Percentiles rank a stretch among this genome's conserved stretches.
Conservation (phyloP, 108 stramenopile species). For the Pseudonitzschia delicatissima region DNA sequence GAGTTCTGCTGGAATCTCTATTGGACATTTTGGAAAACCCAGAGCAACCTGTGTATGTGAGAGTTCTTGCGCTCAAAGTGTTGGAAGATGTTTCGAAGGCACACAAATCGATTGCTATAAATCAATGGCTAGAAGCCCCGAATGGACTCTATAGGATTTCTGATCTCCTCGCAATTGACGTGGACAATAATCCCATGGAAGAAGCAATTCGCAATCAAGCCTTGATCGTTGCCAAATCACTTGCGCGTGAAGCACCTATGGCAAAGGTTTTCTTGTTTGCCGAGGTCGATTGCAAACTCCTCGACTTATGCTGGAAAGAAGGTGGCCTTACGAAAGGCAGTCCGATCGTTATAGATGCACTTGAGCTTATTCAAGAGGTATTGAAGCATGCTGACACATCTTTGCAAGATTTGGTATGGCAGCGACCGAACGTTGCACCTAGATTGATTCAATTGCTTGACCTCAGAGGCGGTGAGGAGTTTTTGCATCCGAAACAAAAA, state of each 20-base stretch:
- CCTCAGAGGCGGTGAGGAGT: slow-evolving; percentile 57
- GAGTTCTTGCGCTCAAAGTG: slow-evolving; percentile 61
- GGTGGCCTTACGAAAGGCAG: slow-evolving; percentile 46
- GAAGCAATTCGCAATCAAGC: slow-evolving; percentile 65
- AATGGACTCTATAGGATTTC: slow-evolving; percentile 75
- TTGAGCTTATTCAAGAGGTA: slow-evolving; percentile 48
- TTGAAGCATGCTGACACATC: slow-evolving; percentile 33
- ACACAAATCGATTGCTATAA: slow-evolving; percentile 37
- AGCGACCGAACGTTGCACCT: slow-evolving; percentile 46
- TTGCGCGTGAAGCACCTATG: slow-evolving; percentile 48
- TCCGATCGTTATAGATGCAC: slow-evolving; percentile 50
- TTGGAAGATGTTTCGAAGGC: slow-evolving; percentile 35
- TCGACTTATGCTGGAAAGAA: slow-evolving; percentile 47
- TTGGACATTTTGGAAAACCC: slow-evolving; percentile 40
- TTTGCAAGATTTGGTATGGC: slow-evolving; percentile 44
- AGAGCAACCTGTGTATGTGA: slow-evolving; percentile 41
- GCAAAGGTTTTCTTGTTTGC: slow-evolving; percentile 72
- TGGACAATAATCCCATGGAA: slow-evolving; percentile 28
- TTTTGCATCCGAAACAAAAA: slow-evolving; percentile 21
- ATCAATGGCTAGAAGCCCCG: slow-evolving; percentile 70
- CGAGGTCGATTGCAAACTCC: slow-evolving; percentile 52
- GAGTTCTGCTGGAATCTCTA: slow-evolving; percentile 46
- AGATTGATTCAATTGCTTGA: slow-evolving; percentile 65
- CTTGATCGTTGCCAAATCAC: slow-evolving; percentile 45
- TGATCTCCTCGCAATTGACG: slow-evolving; percentile 39